These are phyloP conservation scores for Elaeis oleifera DNA, from an alignment of 202 grass and related monocot genomes.

Conservation along the genomic window DNA sequence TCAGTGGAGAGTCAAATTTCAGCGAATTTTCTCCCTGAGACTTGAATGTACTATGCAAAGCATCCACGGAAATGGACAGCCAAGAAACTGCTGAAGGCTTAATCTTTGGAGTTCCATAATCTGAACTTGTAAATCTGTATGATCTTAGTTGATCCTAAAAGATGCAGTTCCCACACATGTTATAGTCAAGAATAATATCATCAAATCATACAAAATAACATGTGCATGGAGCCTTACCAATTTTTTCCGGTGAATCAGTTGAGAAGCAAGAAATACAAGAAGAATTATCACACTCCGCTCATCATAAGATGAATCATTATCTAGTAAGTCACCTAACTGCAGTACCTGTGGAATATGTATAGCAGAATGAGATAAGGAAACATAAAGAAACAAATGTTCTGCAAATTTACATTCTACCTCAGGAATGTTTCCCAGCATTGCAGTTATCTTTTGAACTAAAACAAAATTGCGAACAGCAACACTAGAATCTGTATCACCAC, in stretches of 20 bases:
- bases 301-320: conserved; percentile 35
- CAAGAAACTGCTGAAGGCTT: conserved; percentile 11
- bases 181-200: too few species aligned
- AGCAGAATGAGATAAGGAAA: conserved; percentile 25
- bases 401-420: conserved; percentile 36
- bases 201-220: background rate
- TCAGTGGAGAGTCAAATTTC: conserved; percentile 18
- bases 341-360: conserved; percentile 31
- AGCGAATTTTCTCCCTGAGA: conserved; percentile 24
- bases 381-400: conserved; percentile 5
- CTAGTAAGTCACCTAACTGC: conserved; percentile 34
- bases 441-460: conserved; percentile 16
- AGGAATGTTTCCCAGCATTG: conserved; percentile 33
- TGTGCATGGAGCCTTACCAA: conserved; percentile 36
- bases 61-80: background rate
- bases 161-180: too few species aligned
- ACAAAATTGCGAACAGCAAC: conserved; percentile 11
- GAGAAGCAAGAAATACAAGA: conserved; percentile 42
- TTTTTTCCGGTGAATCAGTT: conserved; percentile 37
- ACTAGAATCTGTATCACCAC: conserved; percentile 19
- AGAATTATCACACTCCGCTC: conserved; percentile 42
- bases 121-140: conserved; percentile 12
- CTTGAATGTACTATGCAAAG: background rate
- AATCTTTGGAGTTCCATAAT: conserved; percentile 1
- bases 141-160: conserved; percentile 40